Base-by-base conservation (phyloP, 306 rosid species). In the Quercus variabilis region DNA sequence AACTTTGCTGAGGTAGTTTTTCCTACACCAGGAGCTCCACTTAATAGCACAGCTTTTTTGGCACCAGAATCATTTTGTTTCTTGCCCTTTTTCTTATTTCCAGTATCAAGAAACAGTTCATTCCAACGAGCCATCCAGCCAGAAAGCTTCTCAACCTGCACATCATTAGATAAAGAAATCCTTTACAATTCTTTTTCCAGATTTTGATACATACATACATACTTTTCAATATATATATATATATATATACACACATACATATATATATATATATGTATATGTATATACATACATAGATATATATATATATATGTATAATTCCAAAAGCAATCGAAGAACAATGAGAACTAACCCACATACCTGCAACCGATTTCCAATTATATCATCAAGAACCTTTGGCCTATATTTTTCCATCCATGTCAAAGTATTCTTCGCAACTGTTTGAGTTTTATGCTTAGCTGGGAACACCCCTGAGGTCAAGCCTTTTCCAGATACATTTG, bases 1-100 rank as follows among this genome's bases (percentile, higher is more conserved):
- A 95, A 78, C 91, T 90, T 92, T 74, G 99, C 99, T 51, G 99
- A 90, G 1, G 98, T 95, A 13, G 99, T 95, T 90, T 95, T 95
- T 80, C 99, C 99, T 71, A 95, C 91, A 69, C 99, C 99, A 76
- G 99, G 99, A 55, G 93, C 88, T 86, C 99, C 99, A 80, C 99
- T 87, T 79, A 92, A 84, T 58, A 95, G 87, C 46, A 92, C 91
- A 68, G 98, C 98, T 74, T 91, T 95, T 79, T 90, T 92, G 46
- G 86, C 86, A 76, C 77, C 79, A 41, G 94, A 76, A 76, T 90
- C 97, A 79, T 78, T 92, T 83, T 74, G 82, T 80, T 85, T 92
- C 74, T 88, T 92, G 14, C 94, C 98, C 72, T 78, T 84, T 80
- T 84, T 91, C 79, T 87, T 86, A 75, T 79, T 89, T 78, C 94